Conservation (phyloP, 495 filamentous ascomycete species). For the Aspergillus avenaceus region DNA sequence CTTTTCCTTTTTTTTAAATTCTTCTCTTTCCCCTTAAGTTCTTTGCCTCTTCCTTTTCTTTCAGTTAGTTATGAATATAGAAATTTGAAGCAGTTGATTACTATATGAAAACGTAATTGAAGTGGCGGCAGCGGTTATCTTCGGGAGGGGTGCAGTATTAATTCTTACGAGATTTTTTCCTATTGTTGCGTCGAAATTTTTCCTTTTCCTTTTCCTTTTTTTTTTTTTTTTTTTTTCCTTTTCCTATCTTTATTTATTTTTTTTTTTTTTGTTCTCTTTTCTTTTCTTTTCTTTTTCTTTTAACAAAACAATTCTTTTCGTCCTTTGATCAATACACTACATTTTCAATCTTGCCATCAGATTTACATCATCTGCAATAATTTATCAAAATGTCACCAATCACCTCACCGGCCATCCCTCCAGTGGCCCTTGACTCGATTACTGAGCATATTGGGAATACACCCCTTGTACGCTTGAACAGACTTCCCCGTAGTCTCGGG, state of each 20-base stretch:
- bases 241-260: not conserved
- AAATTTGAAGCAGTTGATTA: too few species aligned
- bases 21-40: too few species aligned
- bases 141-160: constrained; percentile 8
- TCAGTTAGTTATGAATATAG: too few species aligned
- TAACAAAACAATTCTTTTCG: not conserved
- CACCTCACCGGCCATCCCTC: constrained; percentile 47
- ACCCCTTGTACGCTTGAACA: constrained; percentile 87
- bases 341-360: not conserved
- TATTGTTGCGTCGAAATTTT: not conserved
- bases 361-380: not conserved
- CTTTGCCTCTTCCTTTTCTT: too few species aligned
- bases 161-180: constrained; percentile 13
- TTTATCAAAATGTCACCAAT: constrained; percentile 42
- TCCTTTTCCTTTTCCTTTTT: not conserved
- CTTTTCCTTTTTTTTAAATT: too few species aligned
- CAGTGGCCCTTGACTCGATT: constrained; percentile 55
- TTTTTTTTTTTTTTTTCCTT: constrained; percentile 3
- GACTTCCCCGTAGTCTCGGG: constrained; percentile 81
- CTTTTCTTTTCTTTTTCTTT: not conserved
- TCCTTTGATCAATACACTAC: not conserved
- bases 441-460: constrained; percentile 86
- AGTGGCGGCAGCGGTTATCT: constrained; percentile 11
- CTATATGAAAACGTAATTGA: too few species aligned
- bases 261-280: not conserved